Evolutionary conservation across 23 red algal genomes (phyloP), one percentile per base, ranked within the genome.

Genomic region (Gracilaria gracilis): DNA sequence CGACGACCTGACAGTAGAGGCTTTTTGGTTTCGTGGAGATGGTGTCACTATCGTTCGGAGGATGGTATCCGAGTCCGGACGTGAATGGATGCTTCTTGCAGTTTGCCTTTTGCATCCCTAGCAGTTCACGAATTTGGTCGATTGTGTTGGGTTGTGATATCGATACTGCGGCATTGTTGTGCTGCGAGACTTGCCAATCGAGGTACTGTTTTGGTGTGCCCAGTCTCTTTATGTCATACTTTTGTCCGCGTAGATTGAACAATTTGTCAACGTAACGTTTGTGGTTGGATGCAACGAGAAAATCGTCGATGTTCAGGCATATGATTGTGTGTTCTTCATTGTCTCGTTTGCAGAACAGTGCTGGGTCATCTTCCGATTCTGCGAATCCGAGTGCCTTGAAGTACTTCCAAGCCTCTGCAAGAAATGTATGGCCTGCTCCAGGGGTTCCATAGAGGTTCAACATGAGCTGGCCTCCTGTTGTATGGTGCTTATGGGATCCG

Each of bases 311-410:
- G 27, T 70, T 70, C 1, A 70, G 65, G 17, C 65, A 70, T 35
- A 70, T 35, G 51, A 57, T 59, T 83, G 54, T 83, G 42, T 46
- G n/a, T n/a, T n/a, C n/a, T n/a, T n/a, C n/a, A n/a, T n/a, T n/a
- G n/a, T n/a, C n/a, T n/a, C n/a, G n/a, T n/a, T n/a, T n/a, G n/a
- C n/a, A n/a, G n/a, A n/a, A n/a, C n/a, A n/a, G n/a, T n/a, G n/a
- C n/a, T n/a, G n/a, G n/a, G n/a, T n/a, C n/a, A n/a, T n/a, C n/a
- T n/a, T n/a, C n/a, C n/a, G n/a, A n/a, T n/a, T n/a, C n/a, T n/a
- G n/a, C n/a, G n/a, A n/a, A n/a, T n/a, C n/a, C n/a, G n/a, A n/a
- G n/a, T n/a, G n/a, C n/a, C n/a, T n/a, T n/a, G n/a, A n/a, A n/a
- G n/a, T n/a, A n/a, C n/a, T n/a, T n/a, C n/a, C n/a, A n/a, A n/a